Conservation (phyloP, 108 stramenopile species). For the Craspedostauros australis region DNA sequence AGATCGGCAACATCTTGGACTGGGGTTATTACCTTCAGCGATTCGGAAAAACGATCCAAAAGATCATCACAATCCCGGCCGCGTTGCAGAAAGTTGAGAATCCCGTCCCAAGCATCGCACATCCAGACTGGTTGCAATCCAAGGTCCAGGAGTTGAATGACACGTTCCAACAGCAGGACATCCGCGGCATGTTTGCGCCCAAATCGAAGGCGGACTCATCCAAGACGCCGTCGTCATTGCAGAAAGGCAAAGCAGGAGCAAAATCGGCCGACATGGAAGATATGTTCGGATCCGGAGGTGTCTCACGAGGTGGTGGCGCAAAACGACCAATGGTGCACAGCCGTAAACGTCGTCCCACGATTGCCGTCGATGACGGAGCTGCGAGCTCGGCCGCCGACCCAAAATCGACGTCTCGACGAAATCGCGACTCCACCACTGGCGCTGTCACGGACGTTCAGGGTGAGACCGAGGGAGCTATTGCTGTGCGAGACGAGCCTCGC, state of each 20-base stretch:
- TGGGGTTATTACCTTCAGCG: conserved; percentile 98
- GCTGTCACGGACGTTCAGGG: too few species aligned
- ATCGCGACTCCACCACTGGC: conserved; percentile 1
- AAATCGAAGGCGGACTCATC: conserved; percentile 6
- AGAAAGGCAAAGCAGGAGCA: background rate
- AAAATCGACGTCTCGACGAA: background rate
- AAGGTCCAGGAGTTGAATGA: conserved; percentile 84
- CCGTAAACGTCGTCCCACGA: too few species aligned
- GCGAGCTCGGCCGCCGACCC: too few species aligned
- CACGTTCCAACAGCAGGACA: conserved; percentile 80
- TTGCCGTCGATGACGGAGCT: too few species aligned
- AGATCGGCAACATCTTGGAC: conserved; percentile 91
- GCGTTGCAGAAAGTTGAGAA: conserved; percentile 92
- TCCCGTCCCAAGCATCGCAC: conserved; percentile 91
- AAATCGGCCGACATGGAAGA: conserved; percentile 74
- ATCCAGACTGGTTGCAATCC: conserved; percentile 93
- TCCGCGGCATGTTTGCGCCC: conserved; percentile 63
- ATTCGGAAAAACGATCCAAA: conserved; percentile 93
- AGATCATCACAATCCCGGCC: conserved; percentile 99
- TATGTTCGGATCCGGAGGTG: conserved; percentile 36
- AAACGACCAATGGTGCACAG: conserved; percentile 74
- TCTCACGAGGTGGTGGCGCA: conserved; percentile 16
- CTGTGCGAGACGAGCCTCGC: conserved; percentile 14
- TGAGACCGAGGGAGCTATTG: background rate
- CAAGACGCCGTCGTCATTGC: background rate